These are phyloP conservation scores for Talaromyces sp. DNA, from an alignment of 2,329 filamentous ascomycete genomes.

Conservation along the genomic window DNA sequence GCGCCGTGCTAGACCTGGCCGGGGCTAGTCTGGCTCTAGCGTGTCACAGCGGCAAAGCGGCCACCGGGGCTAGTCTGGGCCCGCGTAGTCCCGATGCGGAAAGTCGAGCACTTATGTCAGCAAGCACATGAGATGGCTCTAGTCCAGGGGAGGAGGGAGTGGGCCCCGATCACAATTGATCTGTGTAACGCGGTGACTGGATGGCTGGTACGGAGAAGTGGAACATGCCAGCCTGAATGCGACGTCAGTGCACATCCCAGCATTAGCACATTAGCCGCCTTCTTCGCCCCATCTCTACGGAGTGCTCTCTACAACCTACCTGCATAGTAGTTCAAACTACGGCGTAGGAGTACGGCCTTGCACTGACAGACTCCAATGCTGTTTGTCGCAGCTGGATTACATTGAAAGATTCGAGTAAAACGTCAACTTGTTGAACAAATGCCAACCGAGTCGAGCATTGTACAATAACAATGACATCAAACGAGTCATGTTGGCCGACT, in stretches of 20 bases:
- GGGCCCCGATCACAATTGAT: slow-evolving; percentile 6
- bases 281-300: background rate
- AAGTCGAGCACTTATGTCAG: slow-evolving; percentile 1
- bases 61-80: slow-evolving; percentile 5
- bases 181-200: slow-evolving; percentile 1
- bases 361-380: background rate
- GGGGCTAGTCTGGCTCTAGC: background rate
- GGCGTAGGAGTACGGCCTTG: no score
- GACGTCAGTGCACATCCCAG: slow-evolving; percentile 6
- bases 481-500: background rate
- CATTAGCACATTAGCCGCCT: background rate
- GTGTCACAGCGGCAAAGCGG: slow-evolving; percentile 6
- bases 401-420: background rate
- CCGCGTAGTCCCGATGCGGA: background rate
- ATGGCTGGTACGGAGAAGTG: background rate
- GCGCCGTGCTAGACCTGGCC: background rate
- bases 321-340: no score
- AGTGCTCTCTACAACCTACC: no score
- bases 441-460: background rate
- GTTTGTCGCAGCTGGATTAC: background rate
- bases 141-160: slow-evolving; percentile 7
- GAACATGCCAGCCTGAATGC: slow-evolving; percentile 1
- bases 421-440: background rate
- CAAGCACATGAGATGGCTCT: slow-evolving; percentile 4
- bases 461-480: background rate